These are phyloP conservation scores for Camellia sinensis DNA, from an alignment of 148 eudicot genomes.

Conservation along the genomic window DNA sequence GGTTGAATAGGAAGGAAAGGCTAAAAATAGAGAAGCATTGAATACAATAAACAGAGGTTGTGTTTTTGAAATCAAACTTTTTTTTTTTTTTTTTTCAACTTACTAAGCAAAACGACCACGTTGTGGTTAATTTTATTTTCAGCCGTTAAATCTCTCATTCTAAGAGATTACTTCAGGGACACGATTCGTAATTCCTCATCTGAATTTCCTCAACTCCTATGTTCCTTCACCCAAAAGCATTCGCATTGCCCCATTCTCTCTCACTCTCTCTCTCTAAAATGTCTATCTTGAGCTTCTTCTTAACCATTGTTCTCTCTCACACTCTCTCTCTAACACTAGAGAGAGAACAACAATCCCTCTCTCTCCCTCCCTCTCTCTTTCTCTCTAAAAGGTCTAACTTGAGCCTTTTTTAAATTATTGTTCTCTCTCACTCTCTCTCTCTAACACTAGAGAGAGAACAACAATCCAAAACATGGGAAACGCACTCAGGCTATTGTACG, in stretches of 20 bases:
- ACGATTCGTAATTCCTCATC: too few relatives aligned
- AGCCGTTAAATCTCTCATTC: too few relatives aligned
- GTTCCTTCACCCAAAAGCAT: not conserved
- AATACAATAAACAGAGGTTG: too few relatives aligned
- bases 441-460: not conserved
- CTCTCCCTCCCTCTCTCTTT: not conserved
- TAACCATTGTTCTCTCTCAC: not conserved
- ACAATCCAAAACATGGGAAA: conserved; percentile 58
- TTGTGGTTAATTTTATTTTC: too few relatives aligned
- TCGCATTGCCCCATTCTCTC: not conserved
- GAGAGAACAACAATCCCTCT: not conserved
- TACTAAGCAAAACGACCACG: too few relatives aligned
- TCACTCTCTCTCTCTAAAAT: not conserved
- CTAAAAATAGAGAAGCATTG: too few relatives aligned
- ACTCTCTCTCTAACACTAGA: too few relatives aligned
- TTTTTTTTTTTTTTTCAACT: too few relatives aligned
- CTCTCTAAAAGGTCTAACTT: not conserved
- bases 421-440: not conserved
- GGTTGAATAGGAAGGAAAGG: too few relatives aligned
- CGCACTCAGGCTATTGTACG: conserved; percentile 51
- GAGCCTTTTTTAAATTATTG: not conserved
- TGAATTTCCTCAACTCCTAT: too few relatives aligned
- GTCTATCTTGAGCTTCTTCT: not conserved
- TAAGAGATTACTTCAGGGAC: too few relatives aligned
- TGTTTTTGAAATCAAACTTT: too few relatives aligned